Evolutionary conservation across 768 basidiomycete species (phyloP).

Genomic region (Zangia roseola): DNA sequence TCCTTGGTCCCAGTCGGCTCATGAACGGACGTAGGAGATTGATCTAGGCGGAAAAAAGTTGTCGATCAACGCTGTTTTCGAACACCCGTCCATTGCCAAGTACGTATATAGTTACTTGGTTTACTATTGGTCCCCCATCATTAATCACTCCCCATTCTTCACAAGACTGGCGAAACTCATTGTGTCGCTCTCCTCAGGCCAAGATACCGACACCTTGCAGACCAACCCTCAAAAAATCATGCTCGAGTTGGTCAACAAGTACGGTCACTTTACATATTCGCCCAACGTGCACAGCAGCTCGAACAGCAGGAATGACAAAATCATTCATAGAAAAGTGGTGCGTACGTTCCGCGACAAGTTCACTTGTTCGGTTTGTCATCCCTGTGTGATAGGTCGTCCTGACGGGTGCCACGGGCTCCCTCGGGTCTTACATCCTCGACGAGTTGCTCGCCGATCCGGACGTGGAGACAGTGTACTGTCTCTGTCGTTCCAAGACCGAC

Average conservation of each 20-base stretch:
- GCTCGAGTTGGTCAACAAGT: conserved; percentile 48
- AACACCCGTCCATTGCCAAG: conserved; percentile 45
- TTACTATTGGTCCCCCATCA: neutral
- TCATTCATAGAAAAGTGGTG: conserved; percentile 15
- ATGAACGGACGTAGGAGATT: conserved; percentile 9
- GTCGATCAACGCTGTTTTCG: conserved; percentile 42
- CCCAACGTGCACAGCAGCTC: neutral
- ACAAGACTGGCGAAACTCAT: conserved; percentile 43
- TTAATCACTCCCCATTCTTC: conserved; percentile 1
- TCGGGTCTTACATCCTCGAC: conserved; percentile 53
- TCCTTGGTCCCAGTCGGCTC: conserved; percentile 31
- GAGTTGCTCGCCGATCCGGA: conserved; percentile 37
- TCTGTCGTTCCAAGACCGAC: conserved; percentile 49
- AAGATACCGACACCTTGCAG: conserved; percentile 15
- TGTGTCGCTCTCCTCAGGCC: conserved; percentile 33
- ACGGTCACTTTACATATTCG: conserved; percentile 13
- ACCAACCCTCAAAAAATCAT: conserved; percentile 38
- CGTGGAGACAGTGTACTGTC: conserved; percentile 46
- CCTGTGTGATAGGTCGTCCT: conserved; percentile 31
- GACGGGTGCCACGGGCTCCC: conserved; percentile 53
- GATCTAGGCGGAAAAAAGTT: conserved; percentile 22
- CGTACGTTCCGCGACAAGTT: too few species aligned
- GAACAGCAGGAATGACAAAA: conserved; percentile 9
- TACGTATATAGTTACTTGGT: conserved; percentile 11
- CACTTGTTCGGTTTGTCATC: too few species aligned